Base-by-base conservation (phyloP, 805 yeast genomes). In the Wickerhamiella spandovensis region DNA sequence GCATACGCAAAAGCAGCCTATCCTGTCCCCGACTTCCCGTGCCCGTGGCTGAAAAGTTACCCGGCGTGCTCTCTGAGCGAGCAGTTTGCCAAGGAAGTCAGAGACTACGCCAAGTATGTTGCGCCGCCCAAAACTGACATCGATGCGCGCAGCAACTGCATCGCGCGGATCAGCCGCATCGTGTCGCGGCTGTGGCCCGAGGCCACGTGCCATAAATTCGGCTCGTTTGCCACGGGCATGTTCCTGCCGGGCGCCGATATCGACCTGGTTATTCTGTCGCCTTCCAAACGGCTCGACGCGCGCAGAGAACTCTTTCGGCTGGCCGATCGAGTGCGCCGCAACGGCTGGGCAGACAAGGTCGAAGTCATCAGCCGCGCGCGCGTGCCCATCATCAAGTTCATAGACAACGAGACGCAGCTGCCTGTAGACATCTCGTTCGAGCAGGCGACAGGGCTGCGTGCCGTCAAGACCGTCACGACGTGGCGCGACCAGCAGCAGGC, bases 171-270 rank as follows among this genome's bases (percentile, higher is more conserved):
- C 30, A 77, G 82, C 54, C 61, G 64, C 6, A 72, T 77, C 1
- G 74, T 77, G 2, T 66, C 70, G 5, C 62, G 66, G 2, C 68
- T 81, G 48, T 90, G 97, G 96, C 79, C 80, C 1, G 84, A 78
- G 54, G 79, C 90, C 15, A 83, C 81, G 51, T 77, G 84, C 4
- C 81, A 81, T 54, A 95, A 89, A 7, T 90, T 92, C 70, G 98
- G 98, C 0, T 89, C 97, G 0, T 84, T 78, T 64, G 95, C 97
- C 0, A 89, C 97, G 0, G 96, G 89, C 61, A 69, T 90, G 53
- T 90, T 88, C 61, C 71, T 90, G 17, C 97, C 97, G 0, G 95
- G 95, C 1, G 86, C 96, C 0, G 98, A 90, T 71, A 87, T 90
- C 30, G 98, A 90, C 65, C 81, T 92, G 80, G 97, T 89, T 44